Conservation (phyloP, 73 alveolate species). For the Halteria grandinella region DNA sequence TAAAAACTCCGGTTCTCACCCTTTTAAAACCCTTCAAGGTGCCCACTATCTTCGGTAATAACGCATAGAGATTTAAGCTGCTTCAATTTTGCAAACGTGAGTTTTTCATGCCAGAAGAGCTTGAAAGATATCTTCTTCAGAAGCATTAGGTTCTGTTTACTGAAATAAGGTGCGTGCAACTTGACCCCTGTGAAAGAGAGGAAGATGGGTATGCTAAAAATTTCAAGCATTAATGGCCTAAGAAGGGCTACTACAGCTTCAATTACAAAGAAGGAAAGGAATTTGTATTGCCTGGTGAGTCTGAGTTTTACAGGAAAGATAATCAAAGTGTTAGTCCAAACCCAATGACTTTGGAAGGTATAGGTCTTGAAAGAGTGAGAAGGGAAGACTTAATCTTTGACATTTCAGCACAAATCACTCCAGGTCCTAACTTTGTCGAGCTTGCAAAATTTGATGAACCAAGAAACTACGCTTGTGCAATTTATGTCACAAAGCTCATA, state of each 20-base stretch:
- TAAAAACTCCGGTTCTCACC: background rate
- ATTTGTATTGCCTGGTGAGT: constrained; percentile 26
- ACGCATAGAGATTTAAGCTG: constrained; percentile 13
- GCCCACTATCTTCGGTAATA: background rate
- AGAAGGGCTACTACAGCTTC: constrained; percentile 26
- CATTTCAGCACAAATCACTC: background rate
- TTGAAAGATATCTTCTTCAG: constrained; percentile 27
- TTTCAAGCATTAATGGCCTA: constrained; percentile 17
- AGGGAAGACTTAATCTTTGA: constrained; percentile 34
- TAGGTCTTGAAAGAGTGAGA: constrained; percentile 20
- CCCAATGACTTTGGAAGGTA: constrained; percentile 20
- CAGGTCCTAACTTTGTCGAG: constrained; percentile 6
- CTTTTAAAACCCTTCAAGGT: constrained; percentile 24
- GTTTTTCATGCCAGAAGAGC: background rate
- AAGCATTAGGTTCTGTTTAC: constrained; percentile 25
- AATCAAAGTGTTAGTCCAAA: background rate
- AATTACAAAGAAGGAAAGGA: constrained; percentile 12
- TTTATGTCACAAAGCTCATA: background rate
- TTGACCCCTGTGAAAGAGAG: constrained; percentile 7
- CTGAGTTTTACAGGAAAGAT: background rate
- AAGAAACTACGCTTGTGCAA: constrained; percentile 20
- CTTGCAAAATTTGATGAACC: constrained; percentile 20
- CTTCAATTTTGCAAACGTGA: constrained; percentile 30
- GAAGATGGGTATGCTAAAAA: background rate
- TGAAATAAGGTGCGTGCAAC: constrained; percentile 20